A percentile compares a stretch with the other conserved stretches of the same genome.
These are phyloP conservation scores for Lachancea dasiensis DNA, from an alignment of 805 yeast genomes.

Conservation along the genomic window DNA sequence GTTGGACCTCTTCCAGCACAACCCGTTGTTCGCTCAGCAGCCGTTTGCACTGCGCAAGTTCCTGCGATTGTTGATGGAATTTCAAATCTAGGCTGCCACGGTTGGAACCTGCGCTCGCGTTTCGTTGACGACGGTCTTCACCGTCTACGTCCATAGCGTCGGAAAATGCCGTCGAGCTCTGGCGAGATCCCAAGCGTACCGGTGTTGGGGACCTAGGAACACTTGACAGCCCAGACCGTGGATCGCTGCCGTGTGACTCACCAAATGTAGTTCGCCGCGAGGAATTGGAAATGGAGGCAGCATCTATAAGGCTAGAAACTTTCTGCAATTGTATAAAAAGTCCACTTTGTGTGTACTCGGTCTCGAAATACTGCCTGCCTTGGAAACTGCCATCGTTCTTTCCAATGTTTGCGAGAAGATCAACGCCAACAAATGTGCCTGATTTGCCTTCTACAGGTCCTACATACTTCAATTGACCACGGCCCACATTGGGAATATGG, in stretches of 20 bases:
- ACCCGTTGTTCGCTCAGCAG: slow-evolving; percentile 29
- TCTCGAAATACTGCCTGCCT: slow-evolving; percentile 64
- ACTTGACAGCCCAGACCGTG: slow-evolving; percentile 11
- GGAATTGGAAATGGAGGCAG: slow-evolving; percentile 9
- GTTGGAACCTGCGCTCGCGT: slow-evolving; percentile 5
- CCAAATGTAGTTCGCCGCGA: slow-evolving; percentile 18
- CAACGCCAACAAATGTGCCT: slow-evolving; percentile 85
- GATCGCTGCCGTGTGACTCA: slow-evolving; percentile 3
- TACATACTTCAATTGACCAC: slow-evolving; percentile 60
- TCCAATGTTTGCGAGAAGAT: slow-evolving; percentile 63
- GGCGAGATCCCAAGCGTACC: slow-evolving; percentile 3
- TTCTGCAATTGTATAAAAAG: slow-evolving; percentile 60
- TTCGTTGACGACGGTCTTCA: slow-evolving; percentile 5
- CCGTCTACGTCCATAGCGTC: slow-evolving; percentile 16
- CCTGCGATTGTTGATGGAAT: slow-evolving; percentile 35
- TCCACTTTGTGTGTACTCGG: slow-evolving; percentile 61
- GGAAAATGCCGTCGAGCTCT: slow-evolving; percentile 36
- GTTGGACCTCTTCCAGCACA: slow-evolving; percentile 30
- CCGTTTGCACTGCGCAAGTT: slow-evolving; percentile 22
- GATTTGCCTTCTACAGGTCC: slow-evolving; percentile 69
- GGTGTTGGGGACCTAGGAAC: slow-evolving; percentile 19
- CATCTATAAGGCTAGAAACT: slow-evolving; percentile 27
- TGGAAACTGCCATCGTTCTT: slow-evolving; percentile 81
- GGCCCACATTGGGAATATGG: slow-evolving; percentile 61
- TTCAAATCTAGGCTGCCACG: slow-evolving; percentile 28